Evolutionary conservation across 2,329 filamentous ascomycete species (phyloP).

Genomic region (Calonectria fujianensis): DNA sequence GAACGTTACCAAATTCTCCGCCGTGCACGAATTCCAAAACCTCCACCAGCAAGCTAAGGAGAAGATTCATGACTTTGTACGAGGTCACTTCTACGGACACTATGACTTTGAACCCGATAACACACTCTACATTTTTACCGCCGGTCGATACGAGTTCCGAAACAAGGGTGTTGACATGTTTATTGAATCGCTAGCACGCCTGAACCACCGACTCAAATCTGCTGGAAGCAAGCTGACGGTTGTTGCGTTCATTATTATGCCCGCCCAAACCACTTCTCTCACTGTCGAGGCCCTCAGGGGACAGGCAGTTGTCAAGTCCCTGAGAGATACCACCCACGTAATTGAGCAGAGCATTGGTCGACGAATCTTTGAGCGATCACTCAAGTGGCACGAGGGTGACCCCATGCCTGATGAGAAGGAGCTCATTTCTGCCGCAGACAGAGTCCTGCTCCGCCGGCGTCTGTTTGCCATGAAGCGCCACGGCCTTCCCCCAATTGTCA

Average conservation of each 20-base stretch:
- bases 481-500: slow-evolving; percentile 93
- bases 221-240: slow-evolving; percentile 93
- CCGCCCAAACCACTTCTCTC: slow-evolving; percentile 94
- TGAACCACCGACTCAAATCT: slow-evolving; percentile 94
- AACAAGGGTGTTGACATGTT: slow-evolving; percentile 99
- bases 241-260: slow-evolving; percentile 99
- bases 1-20: slow-evolving; percentile 97
- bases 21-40: slow-evolving; percentile 99
- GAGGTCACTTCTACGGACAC: slow-evolving; percentile 98
- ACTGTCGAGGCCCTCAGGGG: slow-evolving; percentile 97
- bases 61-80: slow-evolving; percentile 98
- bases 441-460: slow-evolving; percentile 91
- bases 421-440: slow-evolving; percentile 92
- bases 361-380: slow-evolving; percentile 93
- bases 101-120: slow-evolving; percentile 98
- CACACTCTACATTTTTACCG: slow-evolving; percentile 98
- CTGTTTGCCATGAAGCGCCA: slow-evolving; percentile 98
- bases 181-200: slow-evolving; percentile 93
- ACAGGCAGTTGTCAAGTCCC: slow-evolving; percentile 96
- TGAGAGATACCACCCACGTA: slow-evolving; percentile 93
- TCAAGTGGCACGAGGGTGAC: slow-evolving; percentile 97
- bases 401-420: slow-evolving; percentile 97
- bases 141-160: slow-evolving; percentile 96
- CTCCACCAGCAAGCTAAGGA: slow-evolving; percentile 96
- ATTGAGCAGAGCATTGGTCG: slow-evolving; percentile 95